Evolutionary conservation across 805 yeast species (phyloP).

Genomic region (Wickerhamomyces queroliae): DNA sequence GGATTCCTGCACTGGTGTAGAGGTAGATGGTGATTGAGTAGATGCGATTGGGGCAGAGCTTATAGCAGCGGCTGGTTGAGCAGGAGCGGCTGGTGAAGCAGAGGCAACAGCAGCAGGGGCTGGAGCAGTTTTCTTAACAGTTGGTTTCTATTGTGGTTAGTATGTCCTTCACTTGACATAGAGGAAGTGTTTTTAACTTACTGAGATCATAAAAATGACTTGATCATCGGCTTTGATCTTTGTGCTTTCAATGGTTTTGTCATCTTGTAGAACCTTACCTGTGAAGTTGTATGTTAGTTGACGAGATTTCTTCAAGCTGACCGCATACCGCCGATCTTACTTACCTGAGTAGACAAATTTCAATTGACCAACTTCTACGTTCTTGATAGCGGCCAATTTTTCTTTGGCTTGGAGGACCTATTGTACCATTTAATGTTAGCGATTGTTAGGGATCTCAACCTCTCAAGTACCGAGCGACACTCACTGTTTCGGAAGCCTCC

Average conservation of each 20-base stretch:
- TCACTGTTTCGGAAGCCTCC: slow-evolving; percentile 61
- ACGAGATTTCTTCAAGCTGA: no score
- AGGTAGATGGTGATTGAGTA: slow-evolving; percentile 17
- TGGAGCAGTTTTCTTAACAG: slow-evolving; percentile 23
- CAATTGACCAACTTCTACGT: slow-evolving; percentile 65
- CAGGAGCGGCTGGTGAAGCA: slow-evolving; percentile 19
- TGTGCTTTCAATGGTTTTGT: slow-evolving; percentile 62
- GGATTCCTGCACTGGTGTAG: no score
- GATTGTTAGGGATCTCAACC: background rate
- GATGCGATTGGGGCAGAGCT: slow-evolving; percentile 16
- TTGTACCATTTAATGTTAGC: slow-evolving; percentile 1
- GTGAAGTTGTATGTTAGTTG: background rate
- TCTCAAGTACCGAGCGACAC: slow-evolving; percentile 17
- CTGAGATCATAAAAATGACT: slow-evolving; percentile 86
- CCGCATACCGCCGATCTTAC: slow-evolving; percentile 6
- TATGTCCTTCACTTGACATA: no score
- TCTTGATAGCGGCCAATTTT: slow-evolving; percentile 61
- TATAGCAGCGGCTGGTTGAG: slow-evolving; percentile 18
- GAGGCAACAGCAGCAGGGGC: slow-evolving; percentile 21
- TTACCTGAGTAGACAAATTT: slow-evolving; percentile 85
- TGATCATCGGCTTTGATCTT: slow-evolving; percentile 82
- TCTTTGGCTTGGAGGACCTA: slow-evolving; percentile 65
- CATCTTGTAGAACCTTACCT: slow-evolving; percentile 83
- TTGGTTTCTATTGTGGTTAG: slow-evolving; percentile 23
- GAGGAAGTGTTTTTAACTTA: slow-evolving; percentile 37